Evolutionary conservation across 306 rosid species (phyloP).

Genomic region (Medicago arabica): DNA sequence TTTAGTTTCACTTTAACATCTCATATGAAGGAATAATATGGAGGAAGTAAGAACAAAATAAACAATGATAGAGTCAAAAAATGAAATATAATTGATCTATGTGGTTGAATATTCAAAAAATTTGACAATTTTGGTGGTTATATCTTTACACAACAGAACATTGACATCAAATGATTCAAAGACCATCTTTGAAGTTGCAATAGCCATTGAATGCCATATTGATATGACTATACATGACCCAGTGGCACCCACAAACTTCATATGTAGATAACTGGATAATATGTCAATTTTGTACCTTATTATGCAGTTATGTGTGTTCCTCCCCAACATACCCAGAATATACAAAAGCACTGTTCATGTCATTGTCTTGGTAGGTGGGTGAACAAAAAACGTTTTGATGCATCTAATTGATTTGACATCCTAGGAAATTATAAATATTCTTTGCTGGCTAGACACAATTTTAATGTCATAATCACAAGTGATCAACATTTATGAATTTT

Average conservation of each 20-base stretch:
- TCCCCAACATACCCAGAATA: background rate
- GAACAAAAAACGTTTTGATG: conserved; percentile 15
- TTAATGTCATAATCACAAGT: background rate
- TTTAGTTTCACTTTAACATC: background rate
- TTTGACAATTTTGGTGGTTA: no score
- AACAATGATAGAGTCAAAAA: background rate
- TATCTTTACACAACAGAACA: background rate
- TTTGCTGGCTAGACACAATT: conserved; percentile 14
- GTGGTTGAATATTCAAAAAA: no score
- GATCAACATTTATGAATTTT: background rate
- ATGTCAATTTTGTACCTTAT: background rate
- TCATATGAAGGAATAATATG: background rate
- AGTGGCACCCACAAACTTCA: conserved; percentile 27
- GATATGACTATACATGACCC: background rate
- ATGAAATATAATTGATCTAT: no score
- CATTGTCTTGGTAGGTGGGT: background rate
- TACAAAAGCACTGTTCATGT: background rate
- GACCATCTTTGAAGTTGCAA: conserved; percentile 12
- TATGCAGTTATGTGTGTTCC: background rate
- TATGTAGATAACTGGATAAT: background rate
- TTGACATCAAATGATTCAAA: background rate
- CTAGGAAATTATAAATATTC: background rate
- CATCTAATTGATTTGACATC: conserved; percentile 33
- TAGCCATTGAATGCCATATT: background rate
- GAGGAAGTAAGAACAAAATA: background rate